These are phyloP conservation scores for Nymphaea thermarum DNA, from an alignment of 164 flowering plant species.

Conservation along the genomic window DNA sequence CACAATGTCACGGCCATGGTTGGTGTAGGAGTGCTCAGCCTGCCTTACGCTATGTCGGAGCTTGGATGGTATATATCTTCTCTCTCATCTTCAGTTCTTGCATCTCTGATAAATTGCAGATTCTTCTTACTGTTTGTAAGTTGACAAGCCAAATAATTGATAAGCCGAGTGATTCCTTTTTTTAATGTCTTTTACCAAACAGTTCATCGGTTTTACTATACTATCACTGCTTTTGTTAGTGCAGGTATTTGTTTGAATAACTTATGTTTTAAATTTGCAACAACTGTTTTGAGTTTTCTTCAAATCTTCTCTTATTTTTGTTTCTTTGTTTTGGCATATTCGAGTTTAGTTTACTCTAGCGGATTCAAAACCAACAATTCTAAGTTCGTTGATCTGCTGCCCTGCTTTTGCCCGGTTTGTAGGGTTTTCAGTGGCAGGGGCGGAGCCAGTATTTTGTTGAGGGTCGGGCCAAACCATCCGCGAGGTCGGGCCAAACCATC, in stretches of 20 bases:
- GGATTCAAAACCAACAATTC: too few relatives aligned
- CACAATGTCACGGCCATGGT: slow-evolving; percentile 72
- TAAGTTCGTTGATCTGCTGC: too few relatives aligned
- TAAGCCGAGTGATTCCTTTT: background rate
- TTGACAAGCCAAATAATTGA: too few relatives aligned
- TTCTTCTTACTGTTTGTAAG: background rate
- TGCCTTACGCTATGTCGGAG: slow-evolving; percentile 49
- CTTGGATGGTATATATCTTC: slow-evolving; percentile 44
- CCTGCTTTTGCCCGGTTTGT: too few relatives aligned
- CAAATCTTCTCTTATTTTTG: too few relatives aligned
- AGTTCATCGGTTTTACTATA: background rate
- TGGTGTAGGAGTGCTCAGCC: slow-evolving; percentile 59
- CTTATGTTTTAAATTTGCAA: background rate
- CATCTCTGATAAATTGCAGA: background rate
- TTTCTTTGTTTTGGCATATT: too few relatives aligned
- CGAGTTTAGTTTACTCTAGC: too few relatives aligned
- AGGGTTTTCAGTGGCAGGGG: too few relatives aligned
- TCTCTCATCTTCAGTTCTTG: background rate
- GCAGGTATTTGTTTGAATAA: background rate
- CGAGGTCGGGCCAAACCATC: too few relatives aligned
- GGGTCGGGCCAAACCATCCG: too few relatives aligned
- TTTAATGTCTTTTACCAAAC: background rate
- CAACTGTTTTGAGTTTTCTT: too few relatives aligned
- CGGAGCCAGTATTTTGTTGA: too few relatives aligned
- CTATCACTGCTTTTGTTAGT: background rate